phyloP scores from a whole-genome alignment of 208 protist species.

The Borovskyia barvae region DNA sequence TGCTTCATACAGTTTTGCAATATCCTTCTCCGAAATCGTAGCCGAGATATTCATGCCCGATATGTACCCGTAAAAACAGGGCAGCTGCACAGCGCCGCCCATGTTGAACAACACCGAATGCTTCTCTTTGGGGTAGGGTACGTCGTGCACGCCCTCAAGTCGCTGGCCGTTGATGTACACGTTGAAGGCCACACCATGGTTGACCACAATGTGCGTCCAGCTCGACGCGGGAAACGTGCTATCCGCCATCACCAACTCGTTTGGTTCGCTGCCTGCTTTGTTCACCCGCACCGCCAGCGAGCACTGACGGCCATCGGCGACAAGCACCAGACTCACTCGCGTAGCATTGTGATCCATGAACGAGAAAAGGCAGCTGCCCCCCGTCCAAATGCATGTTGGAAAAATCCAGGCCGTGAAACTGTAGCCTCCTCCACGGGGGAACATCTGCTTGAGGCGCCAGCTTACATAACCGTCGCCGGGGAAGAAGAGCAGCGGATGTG shows the following conservation, averaged over 20 bases:
- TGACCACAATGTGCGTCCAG: conserved; percentile 82
- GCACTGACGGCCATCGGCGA: conserved; percentile 73
- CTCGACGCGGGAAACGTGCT: conserved; percentile 48
- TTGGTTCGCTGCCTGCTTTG: conserved; percentile 21
- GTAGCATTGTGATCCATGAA: conserved; percentile 45
- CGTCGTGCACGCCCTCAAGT: conserved; percentile 28
- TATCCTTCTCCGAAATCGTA: conserved; percentile 56
- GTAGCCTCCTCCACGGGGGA: conserved; percentile 51
- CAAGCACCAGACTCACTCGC: conserved; percentile 45
- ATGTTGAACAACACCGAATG: conserved; percentile 60
- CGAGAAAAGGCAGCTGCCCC: conserved; percentile 76
- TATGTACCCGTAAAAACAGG: conserved; percentile 71
- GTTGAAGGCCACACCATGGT: conserved; percentile 50
- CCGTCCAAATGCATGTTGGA: conserved; percentile 73
- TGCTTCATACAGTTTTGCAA: conserved; percentile 41
- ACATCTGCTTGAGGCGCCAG: conserved; percentile 37
- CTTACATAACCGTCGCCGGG: conserved; percentile 60
- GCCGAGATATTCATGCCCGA: conserved; percentile 73
- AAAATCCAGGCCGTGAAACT: conserved; percentile 77
- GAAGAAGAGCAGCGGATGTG: conserved; percentile 59
- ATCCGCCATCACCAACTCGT: conserved; percentile 37
- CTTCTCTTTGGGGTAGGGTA: conserved; percentile 63
- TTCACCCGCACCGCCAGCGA: conserved; percentile 51
- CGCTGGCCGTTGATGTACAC: conserved; percentile 74
- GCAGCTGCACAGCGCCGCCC: conserved; percentile 43